Evolutionary conservation across 2,329 filamentous ascomycete species (phyloP).

Genomic region (Fusarium sp.): DNA sequence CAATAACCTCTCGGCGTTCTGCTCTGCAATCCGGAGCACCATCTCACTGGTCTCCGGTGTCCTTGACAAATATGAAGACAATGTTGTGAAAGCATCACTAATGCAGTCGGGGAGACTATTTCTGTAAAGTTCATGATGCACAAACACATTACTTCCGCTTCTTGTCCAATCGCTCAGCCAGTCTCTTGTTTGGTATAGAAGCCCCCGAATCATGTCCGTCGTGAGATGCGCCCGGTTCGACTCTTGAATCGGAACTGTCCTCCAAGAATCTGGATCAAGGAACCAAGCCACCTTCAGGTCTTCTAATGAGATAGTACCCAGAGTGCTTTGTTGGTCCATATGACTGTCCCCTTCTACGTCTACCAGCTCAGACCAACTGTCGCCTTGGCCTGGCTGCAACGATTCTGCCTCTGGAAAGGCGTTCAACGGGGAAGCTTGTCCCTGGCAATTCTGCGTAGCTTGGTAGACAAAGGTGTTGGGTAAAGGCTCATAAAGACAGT

Average conservation of each 20-base stretch:
- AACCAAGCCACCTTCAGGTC: constrained; percentile 30
- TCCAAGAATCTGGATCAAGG: constrained; percentile 13
- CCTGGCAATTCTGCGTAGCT: not conserved
- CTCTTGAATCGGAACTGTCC: not conserved
- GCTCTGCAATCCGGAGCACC: constrained; percentile 14
- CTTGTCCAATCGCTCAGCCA: constrained; percentile 26
- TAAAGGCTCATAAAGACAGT: constrained; percentile 33
- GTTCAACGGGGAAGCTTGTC: not conserved
- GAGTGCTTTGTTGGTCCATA: not conserved
- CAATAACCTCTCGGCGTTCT: constrained; percentile 7
- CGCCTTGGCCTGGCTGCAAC: not conserved
- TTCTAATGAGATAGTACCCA: not conserved
- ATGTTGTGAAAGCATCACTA: constrained; percentile 16
- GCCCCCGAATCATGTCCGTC: not conserved
- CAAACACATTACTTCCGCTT: constrained; percentile 22
- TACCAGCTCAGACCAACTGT: not conserved
- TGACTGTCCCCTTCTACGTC: not conserved
- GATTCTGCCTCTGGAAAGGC: not conserved
- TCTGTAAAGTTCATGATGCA: constrained; percentile 19
- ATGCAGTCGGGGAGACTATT: constrained; percentile 5
- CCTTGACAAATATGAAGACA: constrained; percentile 23
- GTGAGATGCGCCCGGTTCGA: constrained; percentile 2
- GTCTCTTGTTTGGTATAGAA: not conserved
- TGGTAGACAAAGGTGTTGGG: constrained; percentile 17
- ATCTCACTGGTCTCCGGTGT: constrained; percentile 23